Conservation (phyloP, 192 early-diverging fungal genomes). For the Coemansia sp. region DNA sequence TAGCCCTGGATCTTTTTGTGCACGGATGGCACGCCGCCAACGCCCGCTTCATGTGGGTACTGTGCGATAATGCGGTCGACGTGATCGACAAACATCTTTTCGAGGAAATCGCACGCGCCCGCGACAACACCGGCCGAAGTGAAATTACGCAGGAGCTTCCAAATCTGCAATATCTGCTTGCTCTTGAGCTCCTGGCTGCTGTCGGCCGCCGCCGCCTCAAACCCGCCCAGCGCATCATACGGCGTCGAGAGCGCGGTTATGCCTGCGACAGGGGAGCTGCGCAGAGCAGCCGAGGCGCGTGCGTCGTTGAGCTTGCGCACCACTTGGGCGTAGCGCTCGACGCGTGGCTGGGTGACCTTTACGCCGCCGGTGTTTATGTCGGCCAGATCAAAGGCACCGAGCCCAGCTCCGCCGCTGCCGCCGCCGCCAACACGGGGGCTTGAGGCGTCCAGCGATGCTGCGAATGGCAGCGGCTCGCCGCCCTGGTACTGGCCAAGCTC, state of each 20-base stretch:
- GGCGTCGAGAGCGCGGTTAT: too few species aligned
- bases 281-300: conserved; percentile 9
- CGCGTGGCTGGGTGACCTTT: conserved; percentile 23
- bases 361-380: not conserved
- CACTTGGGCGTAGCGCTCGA: conserved; percentile 37
- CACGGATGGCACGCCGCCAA: conserved; percentile 82
- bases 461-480: not conserved
- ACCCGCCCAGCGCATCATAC: conserved; percentile 23
- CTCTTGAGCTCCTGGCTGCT: conserved; percentile 41
- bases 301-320: conserved; percentile 35
- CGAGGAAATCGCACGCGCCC: conserved; percentile 42
- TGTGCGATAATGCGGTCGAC: conserved; percentile 54
- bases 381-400: conserved; percentile 11
- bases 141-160: conserved; percentile 26
- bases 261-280: not conserved
- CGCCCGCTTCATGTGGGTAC: conserved; percentile 59
- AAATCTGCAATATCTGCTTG: conserved; percentile 44
- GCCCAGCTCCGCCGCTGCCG: not conserved
- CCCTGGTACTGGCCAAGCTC: conserved; percentile 71
- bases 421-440: too few species aligned
- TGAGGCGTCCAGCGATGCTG: not conserved
- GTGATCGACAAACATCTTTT: conserved; percentile 53
- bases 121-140: not conserved
- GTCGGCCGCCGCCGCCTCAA: conserved; percentile 32
- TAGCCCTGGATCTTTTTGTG: conserved; percentile 66